These are phyloP conservation scores for Elsinoe batatas DNA, from an alignment of 2,329 filamentous ascomycete genomes.

Conservation along the genomic window DNA sequence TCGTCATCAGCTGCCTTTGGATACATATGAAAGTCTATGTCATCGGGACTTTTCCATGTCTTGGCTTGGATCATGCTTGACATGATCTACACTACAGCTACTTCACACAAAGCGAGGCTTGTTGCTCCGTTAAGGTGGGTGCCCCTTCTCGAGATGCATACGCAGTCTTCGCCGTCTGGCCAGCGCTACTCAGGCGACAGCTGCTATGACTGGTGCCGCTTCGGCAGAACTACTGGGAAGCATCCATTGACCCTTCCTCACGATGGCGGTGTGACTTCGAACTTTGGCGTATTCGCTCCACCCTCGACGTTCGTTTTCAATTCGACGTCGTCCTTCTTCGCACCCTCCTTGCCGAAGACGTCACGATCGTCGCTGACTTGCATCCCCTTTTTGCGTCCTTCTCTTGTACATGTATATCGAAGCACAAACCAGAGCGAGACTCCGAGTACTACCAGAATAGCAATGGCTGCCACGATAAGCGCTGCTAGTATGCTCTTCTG, in stretches of 20 bases:
- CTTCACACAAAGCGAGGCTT: too few species aligned
- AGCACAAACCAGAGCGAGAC: slow-evolving; percentile 14
- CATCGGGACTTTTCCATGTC: background rate
- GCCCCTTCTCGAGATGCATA: too few species aligned
- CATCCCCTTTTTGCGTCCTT: slow-evolving; percentile 10
- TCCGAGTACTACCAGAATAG: slow-evolving; percentile 11
- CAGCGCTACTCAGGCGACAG: background rate
- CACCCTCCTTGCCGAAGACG: background rate
- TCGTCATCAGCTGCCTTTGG: background rate
- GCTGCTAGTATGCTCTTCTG: slow-evolving; percentile 12
- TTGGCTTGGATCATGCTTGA: background rate
- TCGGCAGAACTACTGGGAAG: too few species aligned
- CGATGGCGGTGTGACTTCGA: background rate
- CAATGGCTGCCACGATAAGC: slow-evolving; percentile 13
- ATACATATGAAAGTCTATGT: background rate
- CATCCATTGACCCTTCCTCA: background rate
- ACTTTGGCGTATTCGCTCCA: background rate
- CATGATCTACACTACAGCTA: background rate
- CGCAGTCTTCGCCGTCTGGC: background rate
- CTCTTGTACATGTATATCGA: slow-evolving; percentile 13
- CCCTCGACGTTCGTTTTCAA: background rate
- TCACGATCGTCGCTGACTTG: slow-evolving; percentile 10
- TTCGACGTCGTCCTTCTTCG: background rate
- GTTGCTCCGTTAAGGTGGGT: too few species aligned
- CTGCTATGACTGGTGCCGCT: too few species aligned